phyloP scores from a whole-genome alignment of 1,284 basidiomycete species.

The Vanrija humicola region DNA sequence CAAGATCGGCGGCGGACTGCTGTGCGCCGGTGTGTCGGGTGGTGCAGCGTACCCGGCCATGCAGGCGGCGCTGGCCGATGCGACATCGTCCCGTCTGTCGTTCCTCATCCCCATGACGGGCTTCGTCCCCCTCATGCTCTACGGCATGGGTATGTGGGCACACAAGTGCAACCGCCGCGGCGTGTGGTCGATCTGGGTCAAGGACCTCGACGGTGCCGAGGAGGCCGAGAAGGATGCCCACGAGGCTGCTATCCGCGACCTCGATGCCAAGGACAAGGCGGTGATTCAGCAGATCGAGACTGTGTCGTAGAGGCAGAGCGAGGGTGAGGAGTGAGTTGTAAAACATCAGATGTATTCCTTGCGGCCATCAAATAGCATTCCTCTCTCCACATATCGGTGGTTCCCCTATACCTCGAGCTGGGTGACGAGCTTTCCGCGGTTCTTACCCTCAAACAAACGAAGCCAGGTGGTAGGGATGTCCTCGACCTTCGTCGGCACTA shows the following conservation, averaged over 20 bases:
- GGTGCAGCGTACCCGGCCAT: slow-evolving; percentile 29
- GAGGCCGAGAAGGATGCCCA: too few relatives aligned
- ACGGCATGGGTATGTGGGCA: slow-evolving; percentile 25
- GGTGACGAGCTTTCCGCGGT: slow-evolving; percentile 24
- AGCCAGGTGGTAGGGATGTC: slow-evolving; percentile 22
- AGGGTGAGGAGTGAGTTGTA: too few relatives aligned
- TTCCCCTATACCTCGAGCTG: slow-evolving; percentile 3
- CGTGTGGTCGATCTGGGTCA: slow-evolving; percentile 13
- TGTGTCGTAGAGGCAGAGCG: too few relatives aligned
- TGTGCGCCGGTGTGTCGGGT: slow-evolving; percentile 31
- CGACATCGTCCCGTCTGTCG: slow-evolving; percentile 15
- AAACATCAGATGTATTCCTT: too few relatives aligned
- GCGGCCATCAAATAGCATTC: too few relatives aligned
- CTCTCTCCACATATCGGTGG: too few relatives aligned
- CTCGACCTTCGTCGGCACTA: slow-evolving; percentile 21
- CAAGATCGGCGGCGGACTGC: slow-evolving; percentile 30
- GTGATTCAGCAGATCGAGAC: too few relatives aligned
- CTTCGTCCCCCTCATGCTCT: slow-evolving; percentile 23
- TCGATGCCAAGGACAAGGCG: too few relatives aligned
- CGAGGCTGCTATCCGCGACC: too few relatives aligned
- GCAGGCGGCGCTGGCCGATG: slow-evolving; percentile 26
- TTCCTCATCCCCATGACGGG: slow-evolving; percentile 25
- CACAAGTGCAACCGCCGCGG: slow-evolving; percentile 13
- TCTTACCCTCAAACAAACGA: slow-evolving; percentile 19
- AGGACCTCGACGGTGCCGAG: slow-evolving; percentile 9